Evolutionary conservation across 2,329 filamentous ascomycete genomes (phyloP).

Genomic region (Tolypocladium paradoxum): DNA sequence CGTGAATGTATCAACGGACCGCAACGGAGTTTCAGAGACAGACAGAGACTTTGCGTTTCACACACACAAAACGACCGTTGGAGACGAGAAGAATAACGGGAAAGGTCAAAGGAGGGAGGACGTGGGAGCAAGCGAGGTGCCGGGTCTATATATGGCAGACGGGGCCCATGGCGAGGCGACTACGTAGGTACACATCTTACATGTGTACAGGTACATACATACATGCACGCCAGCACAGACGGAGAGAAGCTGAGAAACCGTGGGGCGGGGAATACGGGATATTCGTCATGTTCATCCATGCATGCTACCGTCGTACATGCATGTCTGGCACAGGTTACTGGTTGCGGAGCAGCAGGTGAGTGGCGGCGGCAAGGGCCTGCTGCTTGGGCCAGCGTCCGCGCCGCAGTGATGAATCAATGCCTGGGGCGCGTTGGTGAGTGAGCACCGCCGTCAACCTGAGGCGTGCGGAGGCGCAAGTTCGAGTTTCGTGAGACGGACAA

Average conservation of each 20-base stretch:
- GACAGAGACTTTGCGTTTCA: too few relatives aligned
- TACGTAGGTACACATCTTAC: neutral
- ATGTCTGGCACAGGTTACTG: too few relatives aligned
- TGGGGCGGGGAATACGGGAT: neutral
- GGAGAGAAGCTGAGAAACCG: neutral
- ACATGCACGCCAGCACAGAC: neutral
- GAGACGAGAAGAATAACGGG: neutral
- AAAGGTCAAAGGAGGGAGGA: neutral
- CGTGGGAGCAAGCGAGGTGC: neutral
- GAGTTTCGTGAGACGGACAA: too few relatives aligned
- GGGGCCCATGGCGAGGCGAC: neutral
- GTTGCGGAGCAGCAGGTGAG: too few relatives aligned
- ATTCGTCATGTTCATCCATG: too few relatives aligned
- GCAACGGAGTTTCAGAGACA: neutral
- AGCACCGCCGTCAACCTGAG: too few relatives aligned
- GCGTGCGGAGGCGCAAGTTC: too few relatives aligned
- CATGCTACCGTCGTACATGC: too few relatives aligned
- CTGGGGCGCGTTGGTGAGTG: too few relatives aligned
- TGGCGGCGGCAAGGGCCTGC: too few relatives aligned
- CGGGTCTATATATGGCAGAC: neutral
- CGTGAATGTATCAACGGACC: neutral
- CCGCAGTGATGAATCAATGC: too few relatives aligned
- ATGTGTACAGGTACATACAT: neutral
- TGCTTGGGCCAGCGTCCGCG: too few relatives aligned
- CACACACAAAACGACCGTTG: neutral